A percentile compares a stretch with the other conserved stretches of the same genome.
Conservation (phyloP, 352 stramenopile genomes). For the Globisporangium rhizosaccharum region DNA sequence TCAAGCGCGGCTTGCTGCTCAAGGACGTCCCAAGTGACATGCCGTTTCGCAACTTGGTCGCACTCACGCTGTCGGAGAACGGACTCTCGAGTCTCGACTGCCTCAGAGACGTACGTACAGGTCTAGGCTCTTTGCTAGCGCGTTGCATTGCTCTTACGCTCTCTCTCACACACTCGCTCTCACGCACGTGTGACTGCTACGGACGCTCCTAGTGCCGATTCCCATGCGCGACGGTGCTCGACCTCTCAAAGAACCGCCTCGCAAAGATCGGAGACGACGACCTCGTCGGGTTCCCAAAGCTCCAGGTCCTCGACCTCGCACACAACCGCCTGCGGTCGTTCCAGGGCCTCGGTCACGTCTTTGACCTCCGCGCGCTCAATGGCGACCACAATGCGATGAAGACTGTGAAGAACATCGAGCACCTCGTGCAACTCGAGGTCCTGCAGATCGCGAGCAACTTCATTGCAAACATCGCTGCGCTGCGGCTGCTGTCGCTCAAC, state of each 20-base stretch:
- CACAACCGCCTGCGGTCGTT: slow-evolving; percentile 58
- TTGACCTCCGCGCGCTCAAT: slow-evolving; percentile 58
- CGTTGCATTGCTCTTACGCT: background rate
- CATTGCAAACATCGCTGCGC: slow-evolving; percentile 37
- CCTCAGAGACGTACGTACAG: slow-evolving; percentile 44
- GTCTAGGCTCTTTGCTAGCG: background rate
- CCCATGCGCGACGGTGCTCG: slow-evolving; percentile 38
- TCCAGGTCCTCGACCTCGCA: slow-evolving; percentile 59
- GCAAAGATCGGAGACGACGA: slow-evolving; percentile 45
- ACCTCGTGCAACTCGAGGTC: slow-evolving; percentile 53
- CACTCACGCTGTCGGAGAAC: slow-evolving; percentile 57
- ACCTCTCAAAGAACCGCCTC: slow-evolving; percentile 64
- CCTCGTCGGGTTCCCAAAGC: slow-evolving; percentile 45
- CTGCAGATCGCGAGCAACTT: slow-evolving; percentile 47
- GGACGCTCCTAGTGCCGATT: slow-evolving; percentile 48
- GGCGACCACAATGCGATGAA: slow-evolving; percentile 52
- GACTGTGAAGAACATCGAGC: slow-evolving; percentile 70
- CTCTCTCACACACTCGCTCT: background rate
- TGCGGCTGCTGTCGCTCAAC: slow-evolving; percentile 71
- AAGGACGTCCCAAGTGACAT: slow-evolving; percentile 47
- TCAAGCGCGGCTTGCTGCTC: slow-evolving; percentile 36
- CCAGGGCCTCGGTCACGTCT: slow-evolving; percentile 41
- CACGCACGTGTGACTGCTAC: background rate
- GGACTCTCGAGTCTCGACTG: slow-evolving; percentile 36
- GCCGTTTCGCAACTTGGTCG: slow-evolving; percentile 55